These are phyloP conservation scores for Vaccinium darrowii DNA, from an alignment of 148 eudicot species.

Conservation along the genomic window DNA sequence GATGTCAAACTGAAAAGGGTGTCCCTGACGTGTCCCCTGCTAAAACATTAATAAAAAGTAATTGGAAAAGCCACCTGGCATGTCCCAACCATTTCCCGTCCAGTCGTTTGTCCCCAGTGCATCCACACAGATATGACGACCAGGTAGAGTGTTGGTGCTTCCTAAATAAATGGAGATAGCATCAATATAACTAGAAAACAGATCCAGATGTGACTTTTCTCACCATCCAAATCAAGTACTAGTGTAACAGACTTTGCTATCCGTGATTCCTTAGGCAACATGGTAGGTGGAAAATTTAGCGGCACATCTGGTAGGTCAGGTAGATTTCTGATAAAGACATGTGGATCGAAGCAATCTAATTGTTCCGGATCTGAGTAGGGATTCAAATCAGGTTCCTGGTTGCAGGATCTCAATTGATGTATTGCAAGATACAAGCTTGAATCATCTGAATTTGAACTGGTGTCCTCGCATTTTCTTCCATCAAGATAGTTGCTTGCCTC, in stretches of 20 bases:
- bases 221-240: conserved; percentile 97
- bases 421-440: conserved; percentile 78
- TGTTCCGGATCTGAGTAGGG: conserved; percentile 54
- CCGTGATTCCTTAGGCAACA: conserved; percentile 41
- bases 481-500: conserved; percentile 40
- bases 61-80: not conserved
- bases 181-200: not conserved
- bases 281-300: conserved; percentile 35
- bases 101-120: not conserved
- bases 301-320: conserved; percentile 65
- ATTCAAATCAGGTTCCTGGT: conserved; percentile 54
- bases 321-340: conserved; percentile 65
- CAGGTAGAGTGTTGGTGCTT: not conserved
- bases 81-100: not conserved
- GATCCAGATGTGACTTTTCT: conserved; percentile 16
- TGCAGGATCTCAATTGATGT: conserved; percentile 64
- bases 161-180: not conserved
- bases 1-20: not conserved
- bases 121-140: not conserved
- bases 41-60: not conserved
- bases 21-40: not conserved
- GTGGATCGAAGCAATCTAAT: conserved; percentile 70
- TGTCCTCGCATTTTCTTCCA: conserved; percentile 36
- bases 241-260: conserved; percentile 63
- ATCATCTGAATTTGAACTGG: conserved; percentile 36